Conservation (phyloP, 2,329 filamentous ascomycete species). For the Lecanicillium sp. region DNA sequence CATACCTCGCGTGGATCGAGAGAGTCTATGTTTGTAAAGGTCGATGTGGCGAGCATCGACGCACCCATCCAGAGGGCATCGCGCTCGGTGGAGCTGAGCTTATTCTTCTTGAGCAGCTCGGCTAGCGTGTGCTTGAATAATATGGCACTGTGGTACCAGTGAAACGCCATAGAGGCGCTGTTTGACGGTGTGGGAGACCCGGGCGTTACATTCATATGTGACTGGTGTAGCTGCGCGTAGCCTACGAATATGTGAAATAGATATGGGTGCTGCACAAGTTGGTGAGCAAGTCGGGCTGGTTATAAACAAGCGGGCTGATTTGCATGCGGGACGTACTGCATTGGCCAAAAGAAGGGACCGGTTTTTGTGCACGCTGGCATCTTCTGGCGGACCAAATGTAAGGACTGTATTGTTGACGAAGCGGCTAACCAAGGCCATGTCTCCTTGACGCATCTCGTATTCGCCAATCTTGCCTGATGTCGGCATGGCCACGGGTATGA, state of each 20-base stretch:
- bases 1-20: slow-evolving; percentile 36
- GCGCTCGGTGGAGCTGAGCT: slow-evolving; percentile 23
- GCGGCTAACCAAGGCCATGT: slow-evolving; percentile 3
- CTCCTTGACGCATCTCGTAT: slow-evolving; percentile 2
- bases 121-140: slow-evolving; percentile 34
- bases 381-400: slow-evolving; percentile 1
- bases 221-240: slow-evolving; percentile 3
- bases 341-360: slow-evolving; percentile 2
- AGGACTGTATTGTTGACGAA: slow-evolving; percentile 4
- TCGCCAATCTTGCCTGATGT: background rate
- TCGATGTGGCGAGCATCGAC: slow-evolving; percentile 30
- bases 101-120: slow-evolving; percentile 10
- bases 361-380: background rate
- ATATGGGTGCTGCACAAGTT: slow-evolving; percentile 1
- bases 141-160: slow-evolving; percentile 31
- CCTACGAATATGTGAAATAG: slow-evolving; percentile 5
- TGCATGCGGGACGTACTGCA: background rate
- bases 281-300: background rate
- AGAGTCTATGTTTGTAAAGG: slow-evolving; percentile 33
- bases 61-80: slow-evolving; percentile 36
- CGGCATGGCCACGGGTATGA: background rate
- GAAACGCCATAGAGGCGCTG: slow-evolving; percentile 22
- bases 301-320: background rate
- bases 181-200: background rate
- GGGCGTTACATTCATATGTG: background rate